Base-by-base conservation (phyloP, 805 yeast genomes). In the Candida verbasci region DNA sequence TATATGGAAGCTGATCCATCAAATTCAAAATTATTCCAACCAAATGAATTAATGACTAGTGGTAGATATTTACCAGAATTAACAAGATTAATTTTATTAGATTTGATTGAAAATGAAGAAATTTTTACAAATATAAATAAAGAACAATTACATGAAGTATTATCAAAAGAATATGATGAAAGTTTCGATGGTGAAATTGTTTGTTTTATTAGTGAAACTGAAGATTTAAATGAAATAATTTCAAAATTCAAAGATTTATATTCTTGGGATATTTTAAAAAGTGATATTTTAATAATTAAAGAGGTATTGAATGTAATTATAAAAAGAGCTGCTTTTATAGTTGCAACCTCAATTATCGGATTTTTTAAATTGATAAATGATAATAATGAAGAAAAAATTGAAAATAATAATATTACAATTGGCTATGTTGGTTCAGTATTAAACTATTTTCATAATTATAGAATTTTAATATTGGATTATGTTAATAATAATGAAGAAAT, bases 41-140 rank as follows among this genome's bases (percentile, higher is more conserved):
- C 84, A 1, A 53, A 70, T 21, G 84, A 78, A 50, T 56, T 72
- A 40, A 52, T 76, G 55, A 65, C 78, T 21, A 60, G 77, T 17
- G 82, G 82, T 1, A 56, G 83, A 42, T 75, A 76, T 50, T 53
- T 78, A 27, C 74, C 78, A 23, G 84, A 78, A 48, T 46, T 76
- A 36, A 48, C 73, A 5, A 56, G 83, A 30, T 49, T 72, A 31
- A 65, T 65, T 3, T 32, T 74, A 26, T 41, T 58, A 12, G 72
- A 62, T 30, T 44, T 68, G 47, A 47, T 57, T 16, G 53, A 50
- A 10, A 41, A 40, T 11, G 37, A 47, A 20, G 62, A 58, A 44
- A 37, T 66, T 6, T 63, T 65, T 27, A 35, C 21, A 24, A 37
- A 43, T 15, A 47, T 53, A 17, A 35, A 38, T 12, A 29, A 28